Conservation (phyloP, 306 rosid genomes). For the Luffa acutangula region DNA sequence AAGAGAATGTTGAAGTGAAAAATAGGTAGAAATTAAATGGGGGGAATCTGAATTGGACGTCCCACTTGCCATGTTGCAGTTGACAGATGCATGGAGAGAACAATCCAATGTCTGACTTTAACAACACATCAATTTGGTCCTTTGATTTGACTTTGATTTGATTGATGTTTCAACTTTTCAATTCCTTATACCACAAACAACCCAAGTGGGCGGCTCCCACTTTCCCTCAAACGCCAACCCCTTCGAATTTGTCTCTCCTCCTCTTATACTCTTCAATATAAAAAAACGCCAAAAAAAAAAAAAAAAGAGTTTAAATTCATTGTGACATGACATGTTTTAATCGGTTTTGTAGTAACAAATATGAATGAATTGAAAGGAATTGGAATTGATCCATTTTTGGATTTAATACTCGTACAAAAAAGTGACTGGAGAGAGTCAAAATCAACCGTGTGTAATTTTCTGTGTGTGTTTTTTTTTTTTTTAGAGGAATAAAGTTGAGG, state of each 20-base stretch:
- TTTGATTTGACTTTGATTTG: conserved; percentile 27
- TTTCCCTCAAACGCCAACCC: background rate
- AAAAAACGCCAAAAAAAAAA: no score
- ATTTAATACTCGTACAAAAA: background rate
- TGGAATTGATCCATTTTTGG: background rate
- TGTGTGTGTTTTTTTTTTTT: no score
- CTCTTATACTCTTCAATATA: no score
- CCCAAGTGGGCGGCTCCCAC: background rate
- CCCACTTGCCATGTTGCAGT: background rate
- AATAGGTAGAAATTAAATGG: background rate
- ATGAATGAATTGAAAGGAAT: no score
- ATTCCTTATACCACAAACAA: background rate
- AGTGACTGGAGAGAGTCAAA: background rate
- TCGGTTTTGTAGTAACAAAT: no score
- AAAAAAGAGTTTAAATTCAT: no score
- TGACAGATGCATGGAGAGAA: conserved; percentile 44
- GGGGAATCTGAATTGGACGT: background rate
- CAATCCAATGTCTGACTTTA: conserved; percentile 55
- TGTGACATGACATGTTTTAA: no score
- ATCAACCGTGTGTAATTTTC: no score
- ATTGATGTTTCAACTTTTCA: conserved; percentile 12
- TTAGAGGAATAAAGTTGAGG: no score
- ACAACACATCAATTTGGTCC: conserved; percentile 20
- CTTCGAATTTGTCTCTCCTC: no score
- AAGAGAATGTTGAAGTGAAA: background rate